phyloP scores from a whole-genome alignment of 768 basidiomycete genomes.

The Russula compacta region DNA sequence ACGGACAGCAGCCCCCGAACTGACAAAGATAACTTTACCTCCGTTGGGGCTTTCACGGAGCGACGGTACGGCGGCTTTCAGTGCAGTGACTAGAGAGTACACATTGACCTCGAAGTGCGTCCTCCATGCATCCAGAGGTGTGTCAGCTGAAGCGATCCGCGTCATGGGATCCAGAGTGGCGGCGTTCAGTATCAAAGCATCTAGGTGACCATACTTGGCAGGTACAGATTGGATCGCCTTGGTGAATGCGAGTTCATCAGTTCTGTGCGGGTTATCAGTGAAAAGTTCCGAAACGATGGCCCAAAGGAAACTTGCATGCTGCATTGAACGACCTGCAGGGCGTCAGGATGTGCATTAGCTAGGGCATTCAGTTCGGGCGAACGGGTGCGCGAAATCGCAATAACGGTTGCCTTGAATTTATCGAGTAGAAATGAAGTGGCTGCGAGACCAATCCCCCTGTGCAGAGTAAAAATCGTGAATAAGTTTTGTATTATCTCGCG shows the following conservation, averaged over 20 bases:
- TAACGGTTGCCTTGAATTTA: slow-evolving; percentile 55
- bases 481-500: not conserved
- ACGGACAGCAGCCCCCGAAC: slow-evolving; percentile 75
- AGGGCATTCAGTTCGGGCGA: slow-evolving; percentile 58
- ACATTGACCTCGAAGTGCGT: slow-evolving; percentile 78
- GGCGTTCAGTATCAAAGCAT: slow-evolving; percentile 81
- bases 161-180: slow-evolving; percentile 65
- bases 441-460: slow-evolving; percentile 70
- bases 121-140: slow-evolving; percentile 55
- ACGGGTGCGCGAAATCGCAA: slow-evolving; percentile 64
- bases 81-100: slow-evolving; percentile 67
- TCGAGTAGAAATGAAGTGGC: slow-evolving; percentile 57
- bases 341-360: slow-evolving; percentile 27
- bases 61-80: slow-evolving; percentile 59
- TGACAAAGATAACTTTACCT: slow-evolving; percentile 72
- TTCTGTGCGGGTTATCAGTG: slow-evolving; percentile 31
- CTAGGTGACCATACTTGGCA: slow-evolving; percentile 52
- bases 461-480: slow-evolving; percentile 17
- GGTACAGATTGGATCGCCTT: slow-evolving; percentile 46
- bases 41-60: slow-evolving; percentile 50
- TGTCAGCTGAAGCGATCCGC: slow-evolving; percentile 41
- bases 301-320: slow-evolving; percentile 56
- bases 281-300: not conserved
- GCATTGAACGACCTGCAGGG: slow-evolving; percentile 51
- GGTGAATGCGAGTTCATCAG: slow-evolving; percentile 46